Percentiles rank a stretch among this genome's conserved stretches.
phyloP scores from a whole-genome alignment of 106 monocot species.

The Dioscorea dumetorum region DNA sequence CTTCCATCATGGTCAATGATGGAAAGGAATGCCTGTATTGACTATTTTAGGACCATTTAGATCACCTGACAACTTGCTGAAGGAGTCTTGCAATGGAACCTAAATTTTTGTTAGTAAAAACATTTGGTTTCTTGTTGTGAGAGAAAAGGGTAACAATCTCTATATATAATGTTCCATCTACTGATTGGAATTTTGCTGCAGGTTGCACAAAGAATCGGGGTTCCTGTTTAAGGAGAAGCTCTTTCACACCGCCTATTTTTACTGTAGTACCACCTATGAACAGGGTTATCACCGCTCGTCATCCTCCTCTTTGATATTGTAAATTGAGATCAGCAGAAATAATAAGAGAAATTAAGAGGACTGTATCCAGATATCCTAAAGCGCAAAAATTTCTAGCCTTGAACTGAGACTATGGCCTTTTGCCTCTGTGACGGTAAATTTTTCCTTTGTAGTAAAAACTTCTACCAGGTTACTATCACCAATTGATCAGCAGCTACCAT shows the following conservation, averaged over 20 bases:
- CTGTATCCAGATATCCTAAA: background rate
- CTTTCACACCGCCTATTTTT: background rate
- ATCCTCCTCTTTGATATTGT: background rate
- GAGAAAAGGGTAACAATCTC: background rate
- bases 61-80: background rate
- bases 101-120: background rate
- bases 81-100: background rate
- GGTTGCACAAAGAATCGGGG: conserved; percentile 56
- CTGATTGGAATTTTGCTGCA: conserved; percentile 10
- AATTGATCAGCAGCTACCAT: background rate
- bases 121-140: background rate
- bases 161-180: background rate
- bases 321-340: background rate
- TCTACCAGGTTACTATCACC: background rate
- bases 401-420: background rate
- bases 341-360: background rate
- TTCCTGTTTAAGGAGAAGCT: conserved; percentile 21
- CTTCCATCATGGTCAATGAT: background rate
- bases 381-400: background rate
- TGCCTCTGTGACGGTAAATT: background rate
- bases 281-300: background rate
- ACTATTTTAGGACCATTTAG: background rate
- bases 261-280: background rate
- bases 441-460: background rate
- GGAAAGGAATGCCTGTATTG: background rate